phyloP scores from a whole-genome alignment of 2,329 filamentous ascomycete species.

The Eutypa lata region DNA sequence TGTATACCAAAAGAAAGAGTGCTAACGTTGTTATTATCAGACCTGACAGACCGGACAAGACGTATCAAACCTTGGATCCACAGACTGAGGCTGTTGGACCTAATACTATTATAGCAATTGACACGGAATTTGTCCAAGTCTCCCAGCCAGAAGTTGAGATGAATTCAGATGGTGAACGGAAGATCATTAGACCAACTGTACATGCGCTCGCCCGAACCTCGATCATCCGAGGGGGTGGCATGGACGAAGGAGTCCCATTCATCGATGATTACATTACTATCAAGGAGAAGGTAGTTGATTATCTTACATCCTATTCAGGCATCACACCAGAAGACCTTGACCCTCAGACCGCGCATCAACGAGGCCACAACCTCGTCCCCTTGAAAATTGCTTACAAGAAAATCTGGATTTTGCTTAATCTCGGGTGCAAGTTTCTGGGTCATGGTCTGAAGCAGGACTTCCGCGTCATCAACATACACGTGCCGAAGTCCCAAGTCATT shows the following conservation, averaged over 20 bases:
- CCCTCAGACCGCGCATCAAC: conserved; percentile 59
- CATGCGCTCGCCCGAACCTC: conserved; percentile 92
- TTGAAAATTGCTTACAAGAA: conserved; percentile 97
- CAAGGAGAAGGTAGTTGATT: conserved; percentile 88
- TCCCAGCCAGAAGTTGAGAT: conserved; percentile 94
- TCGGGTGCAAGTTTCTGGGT: conserved; percentile 90
- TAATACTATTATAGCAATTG: conserved; percentile 78
- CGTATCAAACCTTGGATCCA: conserved; percentile 57
- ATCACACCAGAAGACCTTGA: conserved; percentile 86
- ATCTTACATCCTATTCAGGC: conserved; percentile 90
- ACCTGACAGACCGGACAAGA: conserved; percentile 43
- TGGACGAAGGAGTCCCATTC: conserved; percentile 78
- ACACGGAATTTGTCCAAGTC: conserved; percentile 93
- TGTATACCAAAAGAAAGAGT: background rate
- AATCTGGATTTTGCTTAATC: conserved; percentile 91
- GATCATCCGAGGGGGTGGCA: conserved; percentile 76
- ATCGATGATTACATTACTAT: conserved; percentile 97
- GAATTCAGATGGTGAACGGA: conserved; percentile 87
- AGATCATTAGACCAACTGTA: conserved; percentile 86
- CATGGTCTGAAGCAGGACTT: conserved; percentile 95
- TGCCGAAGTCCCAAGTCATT: conserved; percentile 85
- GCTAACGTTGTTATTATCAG: conserved; percentile 32
- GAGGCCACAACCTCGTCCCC: conserved; percentile 72
- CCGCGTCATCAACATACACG: conserved; percentile 95
- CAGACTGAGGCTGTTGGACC: conserved; percentile 64